Evolutionary conservation across 257 asterid species (phyloP).

Genomic region (Plantago ovata): DNA sequence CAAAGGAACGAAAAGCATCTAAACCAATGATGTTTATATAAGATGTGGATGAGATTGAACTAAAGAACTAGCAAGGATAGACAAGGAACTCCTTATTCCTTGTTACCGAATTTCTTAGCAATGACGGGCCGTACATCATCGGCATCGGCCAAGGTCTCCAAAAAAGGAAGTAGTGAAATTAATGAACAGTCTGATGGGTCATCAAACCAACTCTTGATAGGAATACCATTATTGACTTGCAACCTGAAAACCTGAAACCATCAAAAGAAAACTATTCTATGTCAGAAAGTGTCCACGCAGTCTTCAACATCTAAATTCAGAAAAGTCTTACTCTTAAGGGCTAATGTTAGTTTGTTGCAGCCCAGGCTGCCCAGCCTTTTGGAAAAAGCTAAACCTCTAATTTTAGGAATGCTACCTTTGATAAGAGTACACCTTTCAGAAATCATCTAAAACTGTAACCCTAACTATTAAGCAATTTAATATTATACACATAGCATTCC

Average conservation of each 20-base stretch:
- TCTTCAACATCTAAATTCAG: not conserved
- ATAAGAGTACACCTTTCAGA: not conserved
- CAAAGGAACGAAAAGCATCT: slow-evolving; percentile 41
- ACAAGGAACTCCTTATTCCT: slow-evolving; percentile 87
- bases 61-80: slow-evolving; percentile 44
- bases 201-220: slow-evolving; percentile 96
- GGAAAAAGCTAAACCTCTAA: slow-evolving; percentile 4
- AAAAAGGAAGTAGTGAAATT: slow-evolving; percentile 79
- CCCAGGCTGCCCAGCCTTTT: too few species aligned
- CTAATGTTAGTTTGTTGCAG: slow-evolving; percentile 7
- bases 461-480: not conserved
- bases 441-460: not conserved
- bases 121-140: slow-evolving; percentile 95
- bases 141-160: slow-evolving; percentile 80
- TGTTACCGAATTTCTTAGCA: slow-evolving; percentile 93
- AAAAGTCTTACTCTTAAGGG: not conserved
- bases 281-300: slow-evolving; percentile 14
- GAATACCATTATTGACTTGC: slow-evolving; percentile 98
- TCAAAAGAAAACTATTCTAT: slow-evolving; percentile 19
- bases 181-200: slow-evolving; percentile 83
- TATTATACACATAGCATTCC: too few species aligned
- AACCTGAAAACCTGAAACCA: slow-evolving; percentile 78
- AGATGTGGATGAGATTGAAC: slow-evolving; percentile 31
- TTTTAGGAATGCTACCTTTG: not conserved
- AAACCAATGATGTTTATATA: slow-evolving; percentile 26